These are phyloP conservation scores for Polyplosphaeria fusca DNA, from an alignment of 495 filamentous ascomycete genomes.

Conservation along the genomic window DNA sequence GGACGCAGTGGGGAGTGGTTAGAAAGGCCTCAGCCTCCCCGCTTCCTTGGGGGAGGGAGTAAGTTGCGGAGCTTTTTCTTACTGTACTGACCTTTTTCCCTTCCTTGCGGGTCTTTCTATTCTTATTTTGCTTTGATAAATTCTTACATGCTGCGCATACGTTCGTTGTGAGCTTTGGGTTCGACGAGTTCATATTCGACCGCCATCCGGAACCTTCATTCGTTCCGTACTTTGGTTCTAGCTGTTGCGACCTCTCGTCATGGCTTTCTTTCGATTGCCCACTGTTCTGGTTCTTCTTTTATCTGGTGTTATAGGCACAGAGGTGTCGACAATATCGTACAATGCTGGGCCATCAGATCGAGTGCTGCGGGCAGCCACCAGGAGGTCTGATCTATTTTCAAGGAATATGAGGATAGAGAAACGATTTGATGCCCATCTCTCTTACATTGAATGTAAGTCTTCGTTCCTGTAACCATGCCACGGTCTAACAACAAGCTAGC, in stretches of 20 bases:
- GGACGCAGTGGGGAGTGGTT: not conserved
- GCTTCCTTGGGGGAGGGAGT: not conserved
- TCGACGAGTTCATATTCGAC: too few relatives aligned
- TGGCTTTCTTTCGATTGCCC: constrained; percentile 16
- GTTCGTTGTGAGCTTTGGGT: too few relatives aligned
- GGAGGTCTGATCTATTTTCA: constrained; percentile 16
- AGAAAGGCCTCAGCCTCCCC: not conserved
- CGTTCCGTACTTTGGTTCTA: not conserved
- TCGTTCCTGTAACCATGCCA: not conserved
- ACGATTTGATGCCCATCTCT: constrained; percentile 11
- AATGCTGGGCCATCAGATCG: not conserved
- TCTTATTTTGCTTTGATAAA: not conserved
- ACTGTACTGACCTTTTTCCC: not conserved
- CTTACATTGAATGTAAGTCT: constrained; percentile 24
- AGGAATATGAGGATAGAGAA: constrained; percentile 13
- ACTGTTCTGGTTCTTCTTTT: constrained; percentile 13
- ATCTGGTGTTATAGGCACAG: not conserved
- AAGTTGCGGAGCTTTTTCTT: too few relatives aligned
- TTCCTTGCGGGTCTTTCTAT: not conserved
- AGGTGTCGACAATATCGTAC: not conserved
- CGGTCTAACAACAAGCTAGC: constrained; percentile 7
- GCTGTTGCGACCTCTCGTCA: constrained; percentile 7
- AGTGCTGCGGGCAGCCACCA: constrained; percentile 21
- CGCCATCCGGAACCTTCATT: not conserved
- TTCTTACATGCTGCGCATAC: not conserved